Conservation (phyloP, 192 early-diverging fungal genomes). For the Coemansia sp. region DNA sequence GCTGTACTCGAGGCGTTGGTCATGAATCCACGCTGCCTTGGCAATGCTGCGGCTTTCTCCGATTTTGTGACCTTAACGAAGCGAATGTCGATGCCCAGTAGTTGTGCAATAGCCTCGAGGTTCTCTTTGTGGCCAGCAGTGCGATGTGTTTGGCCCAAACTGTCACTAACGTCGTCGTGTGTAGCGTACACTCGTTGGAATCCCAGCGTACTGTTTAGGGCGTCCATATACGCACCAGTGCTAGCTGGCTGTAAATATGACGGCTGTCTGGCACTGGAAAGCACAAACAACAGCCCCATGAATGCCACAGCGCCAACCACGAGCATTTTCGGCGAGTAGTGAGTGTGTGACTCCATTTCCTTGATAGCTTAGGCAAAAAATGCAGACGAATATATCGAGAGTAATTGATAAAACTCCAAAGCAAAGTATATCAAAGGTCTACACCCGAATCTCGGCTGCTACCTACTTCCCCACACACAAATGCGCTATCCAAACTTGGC, state of each 20-base stretch:
- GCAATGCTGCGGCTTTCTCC: too few species aligned
- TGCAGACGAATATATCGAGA: background rate
- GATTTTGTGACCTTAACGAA: too few species aligned
- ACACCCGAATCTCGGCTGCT: background rate
- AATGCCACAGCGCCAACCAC: background rate
- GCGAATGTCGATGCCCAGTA: too few species aligned
- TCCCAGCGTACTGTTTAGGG: slow-evolving; percentile 15
- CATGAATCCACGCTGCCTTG: too few species aligned
- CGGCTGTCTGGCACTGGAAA: background rate
- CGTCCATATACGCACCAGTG: slow-evolving; percentile 4
- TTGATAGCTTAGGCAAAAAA: background rate
- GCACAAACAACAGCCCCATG: background rate
- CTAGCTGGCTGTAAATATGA: background rate
- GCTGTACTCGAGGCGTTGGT: too few species aligned
- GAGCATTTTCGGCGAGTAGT: background rate
- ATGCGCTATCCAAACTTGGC: background rate
- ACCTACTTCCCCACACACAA: background rate
- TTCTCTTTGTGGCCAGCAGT: too few species aligned
- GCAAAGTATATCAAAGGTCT: background rate
- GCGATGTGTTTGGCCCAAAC: too few species aligned
- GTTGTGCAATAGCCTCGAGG: too few species aligned
- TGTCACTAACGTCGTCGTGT: too few species aligned
- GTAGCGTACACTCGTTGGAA: too few species aligned
- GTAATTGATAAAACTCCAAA: background rate
- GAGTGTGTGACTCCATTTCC: background rate